Conservation (phyloP, 2,329 filamentous ascomycete genomes). For the Phoma sp. region DNA sequence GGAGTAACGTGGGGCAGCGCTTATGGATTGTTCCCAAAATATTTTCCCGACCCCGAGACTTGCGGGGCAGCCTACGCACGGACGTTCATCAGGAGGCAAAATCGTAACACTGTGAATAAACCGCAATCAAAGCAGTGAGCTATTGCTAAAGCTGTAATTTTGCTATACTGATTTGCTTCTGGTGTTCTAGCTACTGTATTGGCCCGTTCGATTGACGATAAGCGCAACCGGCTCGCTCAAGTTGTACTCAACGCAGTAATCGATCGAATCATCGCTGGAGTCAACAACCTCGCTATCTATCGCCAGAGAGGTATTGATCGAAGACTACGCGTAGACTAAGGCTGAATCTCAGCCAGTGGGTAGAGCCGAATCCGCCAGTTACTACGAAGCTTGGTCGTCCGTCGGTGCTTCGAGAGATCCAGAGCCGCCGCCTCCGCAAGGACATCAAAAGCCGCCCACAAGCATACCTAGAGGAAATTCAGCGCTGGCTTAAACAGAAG, state of each 20-base stretch:
- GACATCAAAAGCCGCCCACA: slow-evolving; percentile 3
- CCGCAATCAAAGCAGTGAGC: too few species aligned
- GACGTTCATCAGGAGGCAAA: too few species aligned
- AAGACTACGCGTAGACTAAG: background rate
- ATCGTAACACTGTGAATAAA: too few species aligned
- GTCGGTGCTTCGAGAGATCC: background rate
- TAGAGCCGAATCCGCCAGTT: background rate
- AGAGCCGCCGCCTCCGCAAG: background rate
- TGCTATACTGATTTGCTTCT: too few species aligned
- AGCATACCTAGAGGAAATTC: slow-evolving; percentile 13
- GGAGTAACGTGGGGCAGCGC: too few species aligned
- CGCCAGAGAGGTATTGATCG: background rate
- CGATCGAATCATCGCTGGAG: background rate
- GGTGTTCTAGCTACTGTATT: slow-evolving; percentile 6
- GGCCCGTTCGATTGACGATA: background rate
- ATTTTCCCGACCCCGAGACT: too few species aligned
- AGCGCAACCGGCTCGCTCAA: background rate
- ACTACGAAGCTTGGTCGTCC: background rate
- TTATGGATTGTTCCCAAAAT: too few species aligned
- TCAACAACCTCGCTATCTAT: background rate
- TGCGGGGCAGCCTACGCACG: too few species aligned
- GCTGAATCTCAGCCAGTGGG: background rate
- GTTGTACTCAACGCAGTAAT: background rate
- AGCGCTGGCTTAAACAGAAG: too few species aligned
- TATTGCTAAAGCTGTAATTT: too few species aligned